phyloP scores from a whole-genome alignment of 2,329 filamentous ascomycete species.

The Aspergillus melleus region DNA sequence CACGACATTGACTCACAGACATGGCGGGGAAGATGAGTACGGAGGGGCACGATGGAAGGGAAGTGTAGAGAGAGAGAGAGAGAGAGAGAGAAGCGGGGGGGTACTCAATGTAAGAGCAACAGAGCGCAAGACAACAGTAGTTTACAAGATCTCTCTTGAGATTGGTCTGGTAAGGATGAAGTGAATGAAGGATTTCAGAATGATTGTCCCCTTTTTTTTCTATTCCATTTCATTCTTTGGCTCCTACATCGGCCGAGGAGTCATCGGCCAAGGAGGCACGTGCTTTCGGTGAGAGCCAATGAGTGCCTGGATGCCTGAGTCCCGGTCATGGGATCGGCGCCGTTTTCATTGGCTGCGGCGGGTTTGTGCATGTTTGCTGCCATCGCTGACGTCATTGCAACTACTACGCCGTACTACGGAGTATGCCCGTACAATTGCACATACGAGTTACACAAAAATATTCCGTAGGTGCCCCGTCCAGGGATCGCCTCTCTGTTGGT shows the following conservation, averaged over 20 bases:
- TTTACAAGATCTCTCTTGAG: background rate
- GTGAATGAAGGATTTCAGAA: background rate
- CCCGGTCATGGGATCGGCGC: background rate
- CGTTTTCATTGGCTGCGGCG: background rate
- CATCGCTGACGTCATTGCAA: background rate
- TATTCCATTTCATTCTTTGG: background rate
- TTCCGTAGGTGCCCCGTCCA: too few relatives aligned
- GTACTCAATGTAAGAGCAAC: background rate
- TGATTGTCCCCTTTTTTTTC: background rate
- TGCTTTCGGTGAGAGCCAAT: background rate
- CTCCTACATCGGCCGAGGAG: background rate
- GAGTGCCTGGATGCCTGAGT: background rate
- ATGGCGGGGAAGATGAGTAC: constrained; percentile 26
- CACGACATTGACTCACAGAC: constrained; percentile 33
- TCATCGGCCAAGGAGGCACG: background rate
- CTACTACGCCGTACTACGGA: too few relatives aligned
- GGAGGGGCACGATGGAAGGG: background rate
- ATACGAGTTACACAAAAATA: too few relatives aligned
- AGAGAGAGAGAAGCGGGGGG: too few relatives aligned
- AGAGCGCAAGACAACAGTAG: background rate
- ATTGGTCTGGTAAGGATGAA: background rate
- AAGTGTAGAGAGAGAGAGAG: background rate
- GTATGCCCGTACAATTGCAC: too few relatives aligned
- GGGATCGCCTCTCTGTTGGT: too few relatives aligned
- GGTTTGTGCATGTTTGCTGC: background rate